Evolutionary conservation across 2,329 filamentous ascomycete species (phyloP).

Genomic region (Lithohypha guttulata): DNA sequence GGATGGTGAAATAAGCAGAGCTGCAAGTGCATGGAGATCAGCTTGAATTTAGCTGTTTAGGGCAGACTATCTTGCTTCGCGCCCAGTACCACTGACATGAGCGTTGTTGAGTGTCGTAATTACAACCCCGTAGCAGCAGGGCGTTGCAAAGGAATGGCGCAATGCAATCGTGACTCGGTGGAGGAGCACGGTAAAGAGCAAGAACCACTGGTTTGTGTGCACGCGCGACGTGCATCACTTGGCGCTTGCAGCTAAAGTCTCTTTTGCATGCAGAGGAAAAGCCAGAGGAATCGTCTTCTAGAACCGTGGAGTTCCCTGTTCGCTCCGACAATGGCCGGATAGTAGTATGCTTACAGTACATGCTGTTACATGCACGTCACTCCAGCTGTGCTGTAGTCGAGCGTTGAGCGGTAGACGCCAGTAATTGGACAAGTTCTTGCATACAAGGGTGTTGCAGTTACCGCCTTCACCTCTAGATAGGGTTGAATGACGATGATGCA

Average conservation of each 20-base stretch:
- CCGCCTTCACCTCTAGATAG: no score
- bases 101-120: constrained; percentile 6
- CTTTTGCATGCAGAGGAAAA: neutral
- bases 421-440: no score
- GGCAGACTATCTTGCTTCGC: neutral
- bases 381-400: no score
- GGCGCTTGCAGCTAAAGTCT: constrained; percentile 5
- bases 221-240: constrained; percentile 9
- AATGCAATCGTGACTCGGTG: constrained; percentile 2
- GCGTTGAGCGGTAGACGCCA: no score
- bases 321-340: constrained; percentile 3
- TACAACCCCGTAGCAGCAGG: constrained; percentile 6
- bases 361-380: constrained; percentile 1
- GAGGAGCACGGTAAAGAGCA: neutral
- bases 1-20: constrained; percentile 2
- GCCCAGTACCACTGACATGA: neutral
- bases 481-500: no score
- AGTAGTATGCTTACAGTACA: no score
- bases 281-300: constrained; percentile 2
- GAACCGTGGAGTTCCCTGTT: constrained; percentile 1
- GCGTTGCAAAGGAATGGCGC: constrained; percentile 5
- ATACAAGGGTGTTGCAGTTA: no score
- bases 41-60: neutral
- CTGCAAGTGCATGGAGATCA: neutral
- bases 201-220: constrained; percentile 7